Base-by-base conservation (phyloP, 768 basidiomycete genomes). In the Megacollybia marginata region DNA sequence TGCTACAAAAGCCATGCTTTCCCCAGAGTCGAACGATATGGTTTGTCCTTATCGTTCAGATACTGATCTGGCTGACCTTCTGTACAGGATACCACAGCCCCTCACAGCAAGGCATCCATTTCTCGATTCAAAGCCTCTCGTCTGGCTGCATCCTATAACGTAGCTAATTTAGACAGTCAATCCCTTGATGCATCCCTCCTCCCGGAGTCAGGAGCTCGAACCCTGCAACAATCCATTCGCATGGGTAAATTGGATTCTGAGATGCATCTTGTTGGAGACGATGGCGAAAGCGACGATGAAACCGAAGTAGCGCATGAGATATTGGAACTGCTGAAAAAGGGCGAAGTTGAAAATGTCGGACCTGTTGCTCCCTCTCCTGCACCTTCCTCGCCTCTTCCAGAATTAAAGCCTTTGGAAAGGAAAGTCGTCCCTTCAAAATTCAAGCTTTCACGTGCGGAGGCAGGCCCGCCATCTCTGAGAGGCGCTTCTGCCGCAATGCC, bases 121-220 rank as follows among this genome's bases (percentile, higher is more conserved):
- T 89, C 88, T 11, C 76, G 71, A 36, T 88, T 89, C 63, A 88
- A 79, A 59, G 76, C 81, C 1, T 74, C 68, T 38, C 76, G 73
- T 18, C 65, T 83, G 49, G 70, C 72, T 13, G 68, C 72, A 20
- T 69, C 77, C 1, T 80, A 77, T 54, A 68, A 69, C 52, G 61
- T 67, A n/a, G 65, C 75, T 12, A 52, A 61, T n/a, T 55, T 64
- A 20, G 19, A 65, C 13, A 68, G 70, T 28, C 67, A 62, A 45
- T 74, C 74, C 1, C 60, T 77, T 31, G 74, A 64, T 35, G 67
- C 65, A 48, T 67, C 71, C 12, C 63, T 74, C 32, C 52, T 78
- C 23, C 71, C 82, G 5, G 70, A 62, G 13, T 68, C 74, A 11
- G 68, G 68, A 42, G 68, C 72, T 33, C 73, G 69, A 33, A 75